Conservation (phyloP, 371 early-diverging fungal genomes). For the Encephalitozoon cuniculi region DNA sequence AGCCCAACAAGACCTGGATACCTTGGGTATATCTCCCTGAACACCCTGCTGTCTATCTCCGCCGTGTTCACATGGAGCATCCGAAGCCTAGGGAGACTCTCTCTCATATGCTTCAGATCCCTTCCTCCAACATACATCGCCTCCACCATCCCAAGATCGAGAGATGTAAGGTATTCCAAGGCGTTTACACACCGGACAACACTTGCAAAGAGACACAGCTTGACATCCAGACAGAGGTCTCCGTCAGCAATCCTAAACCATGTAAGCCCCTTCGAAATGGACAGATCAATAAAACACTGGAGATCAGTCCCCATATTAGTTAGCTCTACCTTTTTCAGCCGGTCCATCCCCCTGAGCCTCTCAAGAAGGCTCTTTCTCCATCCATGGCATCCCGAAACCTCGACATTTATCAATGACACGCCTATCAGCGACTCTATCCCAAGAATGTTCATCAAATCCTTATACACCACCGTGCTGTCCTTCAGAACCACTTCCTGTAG, state of each 20-base stretch:
- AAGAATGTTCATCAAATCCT: not conserved
- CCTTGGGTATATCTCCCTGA: not conserved
- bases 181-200: not conserved
- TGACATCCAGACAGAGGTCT: not conserved
- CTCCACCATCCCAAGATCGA: not conserved
- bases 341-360: not conserved
- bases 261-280: not conserved
- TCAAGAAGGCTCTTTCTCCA: not conserved
- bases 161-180: not conserved
- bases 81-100: not conserved
- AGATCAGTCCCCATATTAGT: not conserved
- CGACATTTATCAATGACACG: not conserved
- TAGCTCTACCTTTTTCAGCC: not conserved
- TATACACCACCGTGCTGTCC: not conserved
- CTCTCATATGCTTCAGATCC: not conserved
- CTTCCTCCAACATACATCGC: not conserved
- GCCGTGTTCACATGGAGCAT: not conserved
- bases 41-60: not conserved
- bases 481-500: not conserved
- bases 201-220: not conserved
- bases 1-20: not conserved
- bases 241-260: not conserved
- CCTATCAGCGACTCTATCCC: not conserved
- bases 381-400: not conserved
- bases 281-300: not conserved